A percentile compares a stretch with the other conserved stretches of the same genome.
phyloP scores from a whole-genome alignment of 2,329 filamentous ascomycete species.

The Colletotrichum paranaense region DNA sequence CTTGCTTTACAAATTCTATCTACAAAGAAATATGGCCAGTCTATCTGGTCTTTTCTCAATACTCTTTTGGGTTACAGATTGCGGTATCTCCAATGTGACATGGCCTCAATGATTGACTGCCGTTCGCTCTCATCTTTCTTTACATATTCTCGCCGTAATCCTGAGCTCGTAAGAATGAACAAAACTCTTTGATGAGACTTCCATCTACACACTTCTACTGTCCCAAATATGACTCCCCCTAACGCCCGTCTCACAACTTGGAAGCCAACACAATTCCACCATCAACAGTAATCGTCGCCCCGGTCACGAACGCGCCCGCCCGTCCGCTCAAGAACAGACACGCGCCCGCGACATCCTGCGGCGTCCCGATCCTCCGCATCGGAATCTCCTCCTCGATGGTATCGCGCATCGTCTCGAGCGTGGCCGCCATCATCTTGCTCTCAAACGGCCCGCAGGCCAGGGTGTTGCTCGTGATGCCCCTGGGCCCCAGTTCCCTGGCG shows the following conservation, averaged over 20 bases:
- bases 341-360: constrained; percentile 77
- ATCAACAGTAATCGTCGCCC: constrained; percentile 72
- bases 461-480: constrained; percentile 73
- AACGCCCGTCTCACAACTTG: constrained; percentile 50
- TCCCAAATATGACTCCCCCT: background rate
- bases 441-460: constrained; percentile 79
- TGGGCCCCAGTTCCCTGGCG: constrained; percentile 68
- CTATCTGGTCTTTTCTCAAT: background rate
- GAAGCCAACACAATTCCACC: constrained; percentile 62
- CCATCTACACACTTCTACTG: background rate
- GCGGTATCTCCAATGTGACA: background rate
- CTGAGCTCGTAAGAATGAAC: too few species aligned
- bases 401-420: constrained; percentile 65
- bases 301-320: constrained; percentile 75
- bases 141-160: background rate
- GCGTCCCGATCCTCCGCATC: constrained; percentile 73
- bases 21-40: background rate
- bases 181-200: background rate
- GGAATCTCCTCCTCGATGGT: constrained; percentile 70
- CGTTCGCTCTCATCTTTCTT: background rate
- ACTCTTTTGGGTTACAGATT: background rate
- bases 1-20: background rate
- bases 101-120: background rate
- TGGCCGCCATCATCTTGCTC: constrained; percentile 75
- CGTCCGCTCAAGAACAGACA: constrained; percentile 77